A percentile compares a stretch with the other conserved stretches of the same genome.
Conservation (phyloP, 139 green algal species). For the Auxenochlorella protothecoides region DNA sequence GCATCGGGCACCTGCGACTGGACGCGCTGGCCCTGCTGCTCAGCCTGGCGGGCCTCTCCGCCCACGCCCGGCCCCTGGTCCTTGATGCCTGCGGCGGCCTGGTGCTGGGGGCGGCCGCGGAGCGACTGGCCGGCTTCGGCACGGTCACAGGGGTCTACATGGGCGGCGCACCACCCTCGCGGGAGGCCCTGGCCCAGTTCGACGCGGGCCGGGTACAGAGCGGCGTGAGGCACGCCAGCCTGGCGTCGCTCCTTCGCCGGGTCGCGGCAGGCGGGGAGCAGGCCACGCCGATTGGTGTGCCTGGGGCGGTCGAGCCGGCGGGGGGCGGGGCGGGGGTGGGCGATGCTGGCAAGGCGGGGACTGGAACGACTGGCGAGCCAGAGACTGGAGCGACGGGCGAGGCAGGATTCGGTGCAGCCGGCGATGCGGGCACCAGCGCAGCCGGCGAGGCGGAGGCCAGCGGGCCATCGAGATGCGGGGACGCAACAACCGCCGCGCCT, state of each 20-base stretch:
- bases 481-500: constrained; percentile 4
- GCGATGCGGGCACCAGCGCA: not conserved
- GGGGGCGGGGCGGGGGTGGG: no score
- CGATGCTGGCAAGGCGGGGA: no score
- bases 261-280: no score
- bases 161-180: constrained; percentile 12
- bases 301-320: no score
- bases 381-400: no score
- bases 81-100: constrained; percentile 57
- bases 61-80: constrained; percentile 50
- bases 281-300: no score
- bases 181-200: constrained; percentile 22
- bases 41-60: constrained; percentile 59
- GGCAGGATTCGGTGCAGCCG: not conserved
- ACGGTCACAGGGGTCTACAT: constrained; percentile 30
- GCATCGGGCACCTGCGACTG: constrained; percentile 49
- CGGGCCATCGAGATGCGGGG: not conserved
- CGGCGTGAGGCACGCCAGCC: no score
- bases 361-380: no score
- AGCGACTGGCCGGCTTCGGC: constrained; percentile 63
- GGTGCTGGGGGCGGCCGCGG: constrained; percentile 53
- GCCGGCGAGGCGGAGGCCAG: no score
- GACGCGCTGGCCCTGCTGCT: constrained; percentile 68
- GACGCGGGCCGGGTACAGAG: constrained; percentile 21
- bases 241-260: no score